Percentiles rank a stretch among this genome's conserved stretches.
Conservation (phyloP, 2,329 filamentous ascomycete genomes). For the Botrytis hyacinthi region DNA sequence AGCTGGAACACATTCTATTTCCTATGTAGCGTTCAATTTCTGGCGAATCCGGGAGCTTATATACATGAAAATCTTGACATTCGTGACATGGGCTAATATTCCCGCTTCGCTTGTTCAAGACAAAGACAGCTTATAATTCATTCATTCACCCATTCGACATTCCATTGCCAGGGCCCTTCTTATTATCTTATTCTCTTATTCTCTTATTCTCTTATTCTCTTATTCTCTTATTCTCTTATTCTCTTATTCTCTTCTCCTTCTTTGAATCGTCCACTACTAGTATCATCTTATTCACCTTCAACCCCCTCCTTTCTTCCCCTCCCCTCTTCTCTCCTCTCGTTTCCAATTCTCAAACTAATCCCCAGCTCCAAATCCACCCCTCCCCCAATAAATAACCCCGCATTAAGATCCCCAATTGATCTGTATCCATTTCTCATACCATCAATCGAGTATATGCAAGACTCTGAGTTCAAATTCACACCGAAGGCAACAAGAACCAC, state of each 20-base stretch:
- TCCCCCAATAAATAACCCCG: no score
- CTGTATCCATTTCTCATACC: background rate
- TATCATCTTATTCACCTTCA: background rate
- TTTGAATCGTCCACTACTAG: background rate
- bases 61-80: background rate
- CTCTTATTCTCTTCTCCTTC: background rate
- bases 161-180: background rate
- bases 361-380: no score
- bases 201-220: no score
- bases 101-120: fast-evolving
- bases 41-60: background rate
- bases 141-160: background rate
- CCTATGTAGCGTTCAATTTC: background rate
- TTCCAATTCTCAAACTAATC: no score
- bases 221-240: no score
- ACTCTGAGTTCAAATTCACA: background rate
- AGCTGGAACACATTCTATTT: background rate
- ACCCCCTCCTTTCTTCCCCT: no score
- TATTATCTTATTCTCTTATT: no score
- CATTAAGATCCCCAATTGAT: background rate
- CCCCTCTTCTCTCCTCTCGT: background rate
- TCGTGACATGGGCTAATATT: background rate
- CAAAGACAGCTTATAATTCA: fast-evolving
- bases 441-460: background rate
- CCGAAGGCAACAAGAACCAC: background rate